Evolutionary conservation across 306 rosid species (phyloP), one percentile per base, ranked within the genome.

Genomic region (Prunus davidiana): DNA sequence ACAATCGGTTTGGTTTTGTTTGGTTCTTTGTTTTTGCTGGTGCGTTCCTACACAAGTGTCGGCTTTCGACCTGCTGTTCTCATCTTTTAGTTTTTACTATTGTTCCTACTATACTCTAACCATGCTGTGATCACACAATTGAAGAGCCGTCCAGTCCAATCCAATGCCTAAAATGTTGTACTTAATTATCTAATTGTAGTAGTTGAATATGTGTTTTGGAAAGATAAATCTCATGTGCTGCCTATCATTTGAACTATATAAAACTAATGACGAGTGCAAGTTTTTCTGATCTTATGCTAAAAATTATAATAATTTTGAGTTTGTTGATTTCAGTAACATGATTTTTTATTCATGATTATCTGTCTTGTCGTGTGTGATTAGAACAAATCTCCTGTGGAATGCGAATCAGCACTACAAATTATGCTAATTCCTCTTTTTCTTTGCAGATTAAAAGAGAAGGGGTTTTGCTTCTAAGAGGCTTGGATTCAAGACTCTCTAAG

Each of bases 381-480:
- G 18, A 63, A 63, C 12, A 34, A 63, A 28, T 63, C 28, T 63
- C 67, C 41, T 63, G 45, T 30, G 43, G 45, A 63, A 63, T 28
- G 18, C 22, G 10, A 27, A 13, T 28, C 4, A 4, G 20, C 43
- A 62, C 24, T 64, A 18, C 13, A n/a, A 32, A 66, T 50, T 52
- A 41, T 79, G 12, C 57, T 70, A 52, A 74, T 82, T 34, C 62
- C 46, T 58, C 12, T 69, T 78, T 71, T 71, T 75, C 34, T 69
- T 45, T 77, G 84, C 97, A 95, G 99, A 69, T 95, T 64, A 92
- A 86, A 72, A 92, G 92, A 82, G 99, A 92, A 80, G 99, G 97
- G 57, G 99, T 95, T 64, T 75, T 95, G 80, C 93, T 95, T 30
- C 80, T 95, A 51, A 94, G 99, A 10, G 87, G 99, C 76, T 86